Conservation (phyloP, 306 rosid genomes). For the Cucumis cinereus region DNA sequence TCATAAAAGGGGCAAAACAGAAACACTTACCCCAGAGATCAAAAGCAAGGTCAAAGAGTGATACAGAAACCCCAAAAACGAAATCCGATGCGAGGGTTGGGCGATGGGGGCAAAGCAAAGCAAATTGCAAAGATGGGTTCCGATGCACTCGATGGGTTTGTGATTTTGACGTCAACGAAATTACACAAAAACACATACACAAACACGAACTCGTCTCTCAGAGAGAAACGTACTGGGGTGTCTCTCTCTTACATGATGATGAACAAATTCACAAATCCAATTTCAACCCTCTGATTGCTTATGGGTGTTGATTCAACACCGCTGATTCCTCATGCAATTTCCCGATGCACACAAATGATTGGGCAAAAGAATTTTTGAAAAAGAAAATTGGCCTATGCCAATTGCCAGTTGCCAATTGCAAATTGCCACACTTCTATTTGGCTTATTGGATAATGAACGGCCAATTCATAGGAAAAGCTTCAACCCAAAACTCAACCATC, state of each 20-base stretch:
- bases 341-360: background rate
- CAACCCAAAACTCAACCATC: background rate
- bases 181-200: background rate
- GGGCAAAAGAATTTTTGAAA: background rate
- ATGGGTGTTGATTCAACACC: background rate
- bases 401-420: too few relatives aligned
- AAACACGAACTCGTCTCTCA: background rate
- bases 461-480: background rate
- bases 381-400: background rate
- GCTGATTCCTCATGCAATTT: background rate
- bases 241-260: constrained; percentile 1
- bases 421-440: background rate
- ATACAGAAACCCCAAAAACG: background rate
- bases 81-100: background rate
- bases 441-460: constrained; percentile 4
- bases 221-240: constrained; percentile 5
- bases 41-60: background rate
- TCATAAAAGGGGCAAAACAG: background rate
- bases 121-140: background rate
- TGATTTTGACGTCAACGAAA: constrained; percentile 6
- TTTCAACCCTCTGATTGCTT: background rate
- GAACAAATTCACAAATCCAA: background rate
- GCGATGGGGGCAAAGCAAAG: background rate
- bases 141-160: constrained; percentile 5
- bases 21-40: background rate